Conservation (phyloP, 495 filamentous ascomycete species). For the Hypoxylon subgilvum region DNA sequence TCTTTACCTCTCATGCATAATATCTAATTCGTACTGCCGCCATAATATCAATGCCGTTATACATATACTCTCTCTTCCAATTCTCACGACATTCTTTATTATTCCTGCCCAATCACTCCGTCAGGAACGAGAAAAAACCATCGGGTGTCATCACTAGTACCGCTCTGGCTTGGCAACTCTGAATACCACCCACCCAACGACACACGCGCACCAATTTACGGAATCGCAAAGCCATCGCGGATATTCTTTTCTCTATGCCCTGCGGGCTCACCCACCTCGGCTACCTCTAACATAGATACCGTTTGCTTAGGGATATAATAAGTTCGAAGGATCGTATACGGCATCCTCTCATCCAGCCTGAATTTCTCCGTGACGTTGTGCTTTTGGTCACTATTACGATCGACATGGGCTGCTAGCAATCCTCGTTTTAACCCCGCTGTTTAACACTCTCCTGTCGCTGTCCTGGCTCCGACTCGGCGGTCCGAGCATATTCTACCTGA, state of each 20-base stretch:
- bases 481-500: constrained; percentile 32
- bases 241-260: constrained; percentile 6
- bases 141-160: constrained; percentile 20
- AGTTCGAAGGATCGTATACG: constrained; percentile 23
- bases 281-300: constrained; percentile 9
- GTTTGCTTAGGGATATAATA: constrained; percentile 13
- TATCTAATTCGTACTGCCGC: constrained; percentile 17
- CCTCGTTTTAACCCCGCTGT: constrained; percentile 39
- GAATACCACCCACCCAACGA: constrained; percentile 16
- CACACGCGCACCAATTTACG: constrained; percentile 7
- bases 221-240: constrained; percentile 6
- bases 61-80: constrained; percentile 3
- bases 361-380: constrained; percentile 16
- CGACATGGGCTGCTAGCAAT: constrained; percentile 36
- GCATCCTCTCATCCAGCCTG: constrained; percentile 21
- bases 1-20: constrained; percentile 21
- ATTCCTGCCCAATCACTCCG: constrained; percentile 12
- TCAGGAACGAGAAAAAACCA: constrained; percentile 16
- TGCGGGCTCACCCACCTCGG: background rate
- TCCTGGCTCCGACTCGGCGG: constrained; percentile 31
- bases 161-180: constrained; percentile 24
- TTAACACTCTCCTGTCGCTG: constrained; percentile 31
- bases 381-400: constrained; percentile 33
- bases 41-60: constrained; percentile 28
- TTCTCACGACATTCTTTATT: constrained; percentile 10